A percentile compares a stretch with the other conserved stretches of the same genome.
Evolutionary conservation across 2,329 filamentous ascomycete genomes (phyloP).

Genomic region (Aquanectria penicillioides): DNA sequence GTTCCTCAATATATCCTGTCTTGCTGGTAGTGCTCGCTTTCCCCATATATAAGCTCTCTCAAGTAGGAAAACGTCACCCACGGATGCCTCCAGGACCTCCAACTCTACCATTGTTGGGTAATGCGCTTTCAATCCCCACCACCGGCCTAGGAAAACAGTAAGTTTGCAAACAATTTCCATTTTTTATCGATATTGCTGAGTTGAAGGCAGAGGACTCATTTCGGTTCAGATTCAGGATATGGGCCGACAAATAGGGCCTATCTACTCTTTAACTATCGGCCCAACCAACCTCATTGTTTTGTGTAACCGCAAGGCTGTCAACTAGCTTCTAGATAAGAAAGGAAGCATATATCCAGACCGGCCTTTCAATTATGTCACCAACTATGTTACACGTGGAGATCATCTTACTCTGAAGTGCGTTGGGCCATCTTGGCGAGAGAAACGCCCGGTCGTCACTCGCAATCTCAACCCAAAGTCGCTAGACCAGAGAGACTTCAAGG

Average conservation of each 20-base stretch:
- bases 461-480: neutral
- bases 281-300: conserved; percentile 52
- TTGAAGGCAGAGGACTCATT: too few relatives aligned
- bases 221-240: conserved; percentile 40
- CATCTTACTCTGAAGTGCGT: neutral
- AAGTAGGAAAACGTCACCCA: too few relatives aligned
- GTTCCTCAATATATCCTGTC: too few relatives aligned
- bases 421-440: neutral
- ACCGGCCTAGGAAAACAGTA: too few relatives aligned
- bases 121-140: neutral
- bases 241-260: conserved; percentile 54
- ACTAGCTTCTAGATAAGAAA: neutral
- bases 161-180: too few relatives aligned
- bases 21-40: too few relatives aligned
- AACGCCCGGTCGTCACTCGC: neutral
- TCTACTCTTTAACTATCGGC: conserved; percentile 56
- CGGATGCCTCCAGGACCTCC: neutral
- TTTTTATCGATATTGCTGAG: too few relatives aligned
- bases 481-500: neutral
- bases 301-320: conserved; percentile 52
- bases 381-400: neutral
- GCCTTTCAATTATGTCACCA: neutral
- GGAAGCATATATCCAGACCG: neutral
- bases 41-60: too few relatives aligned
- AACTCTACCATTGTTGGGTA: neutral